These are phyloP conservation scores for Oryza australiensis DNA, from an alignment of 176 grass and related monocot species.

Conservation along the genomic window DNA sequence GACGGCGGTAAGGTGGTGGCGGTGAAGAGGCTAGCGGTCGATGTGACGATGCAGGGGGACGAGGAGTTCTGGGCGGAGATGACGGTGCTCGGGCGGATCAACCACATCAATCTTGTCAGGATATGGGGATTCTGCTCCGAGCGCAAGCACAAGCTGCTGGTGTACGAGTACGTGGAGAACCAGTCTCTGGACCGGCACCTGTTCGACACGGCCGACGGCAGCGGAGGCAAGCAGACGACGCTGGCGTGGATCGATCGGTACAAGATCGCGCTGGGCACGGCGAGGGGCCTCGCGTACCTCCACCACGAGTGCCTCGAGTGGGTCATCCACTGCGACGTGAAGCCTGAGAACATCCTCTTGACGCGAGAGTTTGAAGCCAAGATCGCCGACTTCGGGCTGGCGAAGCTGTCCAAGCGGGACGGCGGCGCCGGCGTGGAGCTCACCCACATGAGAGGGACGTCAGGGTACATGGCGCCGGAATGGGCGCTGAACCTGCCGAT, in stretches of 20 bases:
- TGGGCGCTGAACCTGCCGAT: slow-evolving; percentile 44
- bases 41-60: slow-evolving; percentile 32
- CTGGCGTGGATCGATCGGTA: slow-evolving; percentile 52
- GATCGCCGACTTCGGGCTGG: slow-evolving; percentile 71
- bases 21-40: slow-evolving; percentile 40
- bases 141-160: slow-evolving; percentile 46
- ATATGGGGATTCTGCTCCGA: slow-evolving; percentile 61
- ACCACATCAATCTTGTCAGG: slow-evolving; percentile 72
- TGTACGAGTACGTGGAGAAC: slow-evolving; percentile 62
- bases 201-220: background rate
- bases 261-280: slow-evolving; percentile 58
- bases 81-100: slow-evolving; percentile 55
- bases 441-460: slow-evolving; percentile 56
- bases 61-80: slow-evolving; percentile 71
- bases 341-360: slow-evolving; percentile 77
- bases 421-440: slow-evolving; percentile 1
- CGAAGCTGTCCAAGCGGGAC: slow-evolving; percentile 56
- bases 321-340: slow-evolving; percentile 80
- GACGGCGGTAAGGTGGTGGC: slow-evolving; percentile 52
- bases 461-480: slow-evolving; percentile 67
- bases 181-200: slow-evolving; percentile 58
- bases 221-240: background rate
- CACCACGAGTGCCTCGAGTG: slow-evolving; percentile 82
- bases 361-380: slow-evolving; percentile 62
- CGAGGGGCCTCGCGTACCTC: slow-evolving; percentile 67